Conservation (phyloP, 2,329 filamentous ascomycete genomes). For the Biscogniauxia marginata region DNA sequence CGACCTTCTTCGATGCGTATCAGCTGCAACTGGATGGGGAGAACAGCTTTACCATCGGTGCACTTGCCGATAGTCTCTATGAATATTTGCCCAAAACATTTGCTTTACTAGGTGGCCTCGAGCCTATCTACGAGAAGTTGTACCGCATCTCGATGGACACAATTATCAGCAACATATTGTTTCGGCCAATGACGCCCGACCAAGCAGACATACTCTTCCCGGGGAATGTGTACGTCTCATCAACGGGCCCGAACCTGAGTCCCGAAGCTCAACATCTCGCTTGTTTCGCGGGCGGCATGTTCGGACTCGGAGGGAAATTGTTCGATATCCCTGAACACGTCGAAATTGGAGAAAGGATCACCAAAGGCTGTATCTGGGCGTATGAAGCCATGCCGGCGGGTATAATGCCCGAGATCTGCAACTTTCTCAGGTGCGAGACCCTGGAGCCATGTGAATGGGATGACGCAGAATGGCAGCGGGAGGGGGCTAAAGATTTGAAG, state of each 20-base stretch:
- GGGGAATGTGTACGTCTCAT: constrained; percentile 36
- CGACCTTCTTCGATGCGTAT: constrained; percentile 59
- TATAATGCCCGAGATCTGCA: constrained; percentile 58
- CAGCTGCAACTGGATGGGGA: constrained; percentile 43
- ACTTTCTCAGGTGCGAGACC: constrained; percentile 42
- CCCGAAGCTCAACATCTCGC: constrained; percentile 42
- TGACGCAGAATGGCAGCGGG: constrained; percentile 30
- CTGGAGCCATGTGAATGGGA: constrained; percentile 42
- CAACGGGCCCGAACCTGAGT: constrained; percentile 26
- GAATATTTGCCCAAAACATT: constrained; percentile 63
- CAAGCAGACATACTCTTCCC: constrained; percentile 64
- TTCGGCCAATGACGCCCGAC: constrained; percentile 64
- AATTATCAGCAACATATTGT: constrained; percentile 63
- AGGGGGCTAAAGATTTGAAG: constrained; percentile 30
- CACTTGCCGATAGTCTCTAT: constrained; percentile 54
- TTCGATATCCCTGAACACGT: constrained; percentile 47
- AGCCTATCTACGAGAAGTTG: constrained; percentile 61
- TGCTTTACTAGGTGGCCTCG: constrained; percentile 63
- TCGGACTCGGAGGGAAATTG: constrained; percentile 43
- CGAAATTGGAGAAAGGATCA: constrained; percentile 45
- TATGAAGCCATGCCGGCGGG: constrained; percentile 54
- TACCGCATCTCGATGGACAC: constrained; percentile 61
- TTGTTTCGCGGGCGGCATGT: constrained; percentile 51
- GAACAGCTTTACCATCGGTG: constrained; percentile 51
- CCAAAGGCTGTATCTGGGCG: constrained; percentile 58